Percentiles rank a stretch among this genome's conserved stretches.
Conservation (phyloP, 176 grass and related monocot species). For the Rhynchospora tenuis region DNA sequence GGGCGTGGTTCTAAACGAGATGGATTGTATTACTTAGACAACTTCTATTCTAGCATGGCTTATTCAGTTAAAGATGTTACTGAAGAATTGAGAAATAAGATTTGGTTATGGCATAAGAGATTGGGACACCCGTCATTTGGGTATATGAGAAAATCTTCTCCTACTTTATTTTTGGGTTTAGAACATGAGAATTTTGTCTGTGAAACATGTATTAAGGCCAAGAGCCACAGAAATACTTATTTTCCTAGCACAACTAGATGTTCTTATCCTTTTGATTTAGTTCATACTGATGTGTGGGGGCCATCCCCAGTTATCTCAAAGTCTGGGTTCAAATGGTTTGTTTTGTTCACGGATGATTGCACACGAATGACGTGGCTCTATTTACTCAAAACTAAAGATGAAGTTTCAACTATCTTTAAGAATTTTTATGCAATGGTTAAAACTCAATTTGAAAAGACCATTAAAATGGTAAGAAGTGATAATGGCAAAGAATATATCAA, state of each 20-base stretch:
- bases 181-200: too few species aligned
- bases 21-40: neutral
- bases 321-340: too few species aligned
- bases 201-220: too few species aligned
- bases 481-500: neutral
- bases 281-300: too few species aligned
- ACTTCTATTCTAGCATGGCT: neutral
- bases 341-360: too few species aligned
- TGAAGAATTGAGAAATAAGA: neutral
- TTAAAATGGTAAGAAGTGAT: slow-evolving; percentile 5
- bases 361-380: too few species aligned
- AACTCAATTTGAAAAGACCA: neutral
- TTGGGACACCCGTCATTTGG: neutral
- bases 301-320: too few species aligned
- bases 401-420: neutral
- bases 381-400: too few species aligned
- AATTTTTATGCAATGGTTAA: neutral
- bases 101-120: neutral
- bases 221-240: too few species aligned
- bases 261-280: too few species aligned
- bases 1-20: neutral
- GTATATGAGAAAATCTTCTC: neutral
- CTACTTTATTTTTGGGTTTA: too few species aligned
- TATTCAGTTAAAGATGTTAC: neutral
- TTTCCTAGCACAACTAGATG: too few species aligned